Percentiles rank a stretch among this genome's conserved stretches.
Evolutionary conservation across 2,329 filamentous ascomycete species (phyloP).

Genomic region (Monilinia polystroma): DNA sequence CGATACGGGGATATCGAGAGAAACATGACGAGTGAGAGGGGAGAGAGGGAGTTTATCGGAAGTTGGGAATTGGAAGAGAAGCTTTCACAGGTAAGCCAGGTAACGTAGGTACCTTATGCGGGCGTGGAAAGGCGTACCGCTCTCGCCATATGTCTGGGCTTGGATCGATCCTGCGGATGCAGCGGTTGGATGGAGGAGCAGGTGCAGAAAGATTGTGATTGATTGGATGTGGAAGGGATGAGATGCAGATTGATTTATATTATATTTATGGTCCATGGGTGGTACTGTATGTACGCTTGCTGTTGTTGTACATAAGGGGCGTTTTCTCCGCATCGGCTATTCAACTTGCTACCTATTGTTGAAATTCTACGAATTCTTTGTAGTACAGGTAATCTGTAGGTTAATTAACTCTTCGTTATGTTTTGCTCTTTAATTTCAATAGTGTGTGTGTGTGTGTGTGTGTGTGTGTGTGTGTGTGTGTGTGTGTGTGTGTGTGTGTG

Average conservation of each 20-base stretch:
- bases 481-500: background rate
- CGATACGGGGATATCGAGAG: background rate
- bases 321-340: background rate
- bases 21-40: background rate
- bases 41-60: background rate
- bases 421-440: conserved; percentile 2
- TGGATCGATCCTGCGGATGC: conserved; percentile 14
- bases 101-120: background rate
- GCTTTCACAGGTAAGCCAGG: background rate
- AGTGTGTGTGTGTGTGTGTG: background rate
- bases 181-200: background rate
- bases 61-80: background rate
- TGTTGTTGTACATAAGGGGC: background rate
- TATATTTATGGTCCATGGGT: background rate
- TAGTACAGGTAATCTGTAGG: background rate
- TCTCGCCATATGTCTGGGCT: background rate
- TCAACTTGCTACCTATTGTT: background rate
- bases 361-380: background rate
- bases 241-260: background rate
- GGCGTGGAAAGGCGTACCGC: background rate
- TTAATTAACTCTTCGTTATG: background rate
- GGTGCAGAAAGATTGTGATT: background rate
- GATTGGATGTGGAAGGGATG: background rate
- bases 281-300: background rate
- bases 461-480: background rate